Evolutionary conservation across 352 stramenopile genomes (phyloP).

Genomic region (Pythium vanterpoolii): DNA sequence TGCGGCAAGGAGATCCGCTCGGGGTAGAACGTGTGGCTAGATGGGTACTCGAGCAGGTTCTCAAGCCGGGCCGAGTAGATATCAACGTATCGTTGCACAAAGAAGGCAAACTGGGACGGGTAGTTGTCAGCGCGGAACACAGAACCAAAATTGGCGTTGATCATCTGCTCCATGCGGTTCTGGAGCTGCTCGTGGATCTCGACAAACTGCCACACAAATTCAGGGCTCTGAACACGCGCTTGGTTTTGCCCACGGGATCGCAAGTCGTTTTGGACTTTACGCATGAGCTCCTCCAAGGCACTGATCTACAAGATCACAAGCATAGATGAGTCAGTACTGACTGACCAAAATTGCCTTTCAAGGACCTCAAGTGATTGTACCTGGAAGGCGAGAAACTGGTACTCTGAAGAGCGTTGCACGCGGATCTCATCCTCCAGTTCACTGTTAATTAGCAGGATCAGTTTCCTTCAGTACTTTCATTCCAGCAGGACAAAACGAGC

Average conservation of each 20-base stretch:
- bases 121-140: constrained; percentile 84
- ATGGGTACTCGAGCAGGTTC: constrained; percentile 81
- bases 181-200: constrained; percentile 61
- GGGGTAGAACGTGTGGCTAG: constrained; percentile 84
- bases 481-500: not conserved
- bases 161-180: constrained; percentile 68
- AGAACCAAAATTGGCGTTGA: constrained; percentile 87
- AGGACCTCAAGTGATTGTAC: not conserved
- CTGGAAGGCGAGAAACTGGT: constrained; percentile 60
- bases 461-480: not conserved
- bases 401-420: constrained; percentile 52
- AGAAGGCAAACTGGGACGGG: constrained; percentile 85
- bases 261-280: constrained; percentile 55
- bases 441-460: constrained; percentile 18
- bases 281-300: constrained; percentile 62
- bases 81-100: constrained; percentile 84
- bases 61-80: constrained; percentile 85
- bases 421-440: constrained; percentile 87
- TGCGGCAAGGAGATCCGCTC: constrained; percentile 60
- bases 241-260: constrained; percentile 29
- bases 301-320: constrained; percentile 37
- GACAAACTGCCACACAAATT: constrained; percentile 58
- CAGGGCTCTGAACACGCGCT: constrained; percentile 38
- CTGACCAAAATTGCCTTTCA: not conserved
- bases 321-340: not conserved